Evolutionary conservation across 768 basidiomycete genomes (phyloP).

Genomic region (Agaricus blazei): DNA sequence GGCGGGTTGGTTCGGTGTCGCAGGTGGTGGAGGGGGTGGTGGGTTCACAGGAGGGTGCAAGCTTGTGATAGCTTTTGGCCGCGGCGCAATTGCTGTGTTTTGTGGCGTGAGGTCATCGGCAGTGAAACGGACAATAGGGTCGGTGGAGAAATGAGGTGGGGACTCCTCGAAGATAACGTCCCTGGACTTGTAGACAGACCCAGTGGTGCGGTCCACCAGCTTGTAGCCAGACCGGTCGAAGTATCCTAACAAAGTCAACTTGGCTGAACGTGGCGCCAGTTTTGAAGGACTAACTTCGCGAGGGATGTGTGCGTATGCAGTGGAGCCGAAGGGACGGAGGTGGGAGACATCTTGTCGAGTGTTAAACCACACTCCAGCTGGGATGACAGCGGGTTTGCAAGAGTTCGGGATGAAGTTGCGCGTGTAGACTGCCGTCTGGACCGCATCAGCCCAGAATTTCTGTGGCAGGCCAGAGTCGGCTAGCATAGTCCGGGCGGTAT

Average conservation of each 20-base stretch:
- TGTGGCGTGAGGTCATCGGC: not conserved
- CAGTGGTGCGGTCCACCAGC: slow-evolving; percentile 10
- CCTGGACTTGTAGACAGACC: slow-evolving; percentile 12
- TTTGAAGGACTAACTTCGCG: slow-evolving; percentile 5
- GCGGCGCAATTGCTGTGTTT: too few species aligned
- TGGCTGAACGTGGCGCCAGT: slow-evolving; percentile 13
- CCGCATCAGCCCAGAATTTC: too few species aligned
- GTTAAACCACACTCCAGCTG: slow-evolving; percentile 14
- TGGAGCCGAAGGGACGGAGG: slow-evolving; percentile 25
- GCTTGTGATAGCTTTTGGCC: too few species aligned
- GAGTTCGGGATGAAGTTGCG: too few species aligned
- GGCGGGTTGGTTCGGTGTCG: too few species aligned
- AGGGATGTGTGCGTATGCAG: slow-evolving; percentile 23
- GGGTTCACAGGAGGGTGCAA: too few species aligned
- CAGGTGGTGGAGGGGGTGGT: too few species aligned
- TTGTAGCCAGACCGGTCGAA: slow-evolving; percentile 16
- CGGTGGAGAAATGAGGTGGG: not conserved
- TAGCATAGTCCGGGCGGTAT: too few species aligned
- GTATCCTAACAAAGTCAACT: slow-evolving; percentile 19
- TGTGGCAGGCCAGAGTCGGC: too few species aligned
- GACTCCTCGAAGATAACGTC: slow-evolving; percentile 24
- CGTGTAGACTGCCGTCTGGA: too few species aligned
- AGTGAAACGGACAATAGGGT: not conserved
- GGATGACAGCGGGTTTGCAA: too few species aligned
- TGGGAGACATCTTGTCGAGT: slow-evolving; percentile 22